Evolutionary conservation across 139 green algal species (phyloP).

Genomic region (Ettlia oleoabundans): DNA sequence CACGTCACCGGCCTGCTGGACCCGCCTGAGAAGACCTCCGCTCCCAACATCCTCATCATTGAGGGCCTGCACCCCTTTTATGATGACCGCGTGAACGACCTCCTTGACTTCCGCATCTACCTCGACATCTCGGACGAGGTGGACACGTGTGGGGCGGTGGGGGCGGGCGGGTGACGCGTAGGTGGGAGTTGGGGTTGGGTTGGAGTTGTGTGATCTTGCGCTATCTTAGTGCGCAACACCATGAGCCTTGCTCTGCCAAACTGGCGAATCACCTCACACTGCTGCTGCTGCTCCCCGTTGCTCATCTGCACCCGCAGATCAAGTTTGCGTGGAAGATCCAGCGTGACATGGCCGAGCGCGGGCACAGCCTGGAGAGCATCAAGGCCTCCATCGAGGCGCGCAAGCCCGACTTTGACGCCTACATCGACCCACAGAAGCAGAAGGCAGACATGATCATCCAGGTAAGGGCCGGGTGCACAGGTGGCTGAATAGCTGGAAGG

Average conservation of each 20-base stretch:
- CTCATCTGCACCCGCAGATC: too few species aligned
- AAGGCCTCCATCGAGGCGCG: constrained; percentile 97
- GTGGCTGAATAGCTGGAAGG: background rate
- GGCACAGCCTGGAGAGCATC: constrained; percentile 98
- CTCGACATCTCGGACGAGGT: constrained; percentile 99
- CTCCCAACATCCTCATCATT: constrained; percentile 95
- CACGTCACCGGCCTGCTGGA: constrained; percentile 97
- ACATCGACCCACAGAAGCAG: constrained; percentile 99
- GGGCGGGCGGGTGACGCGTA: too few species aligned
- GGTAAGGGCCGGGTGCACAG: constrained; percentile 37
- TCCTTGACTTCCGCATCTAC: constrained; percentile 99
- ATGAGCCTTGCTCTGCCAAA: too few species aligned
- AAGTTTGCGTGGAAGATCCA: constrained; percentile 99
- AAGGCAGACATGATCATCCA: constrained; percentile 97
- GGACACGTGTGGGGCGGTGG: too few species aligned
- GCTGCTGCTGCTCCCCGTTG: too few species aligned
- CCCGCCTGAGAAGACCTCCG: constrained; percentile 89
- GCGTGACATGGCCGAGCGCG: constrained; percentile 99
- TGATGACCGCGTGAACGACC: constrained; percentile 95
- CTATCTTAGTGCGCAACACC: too few species aligned
- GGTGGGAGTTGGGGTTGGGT: too few species aligned
- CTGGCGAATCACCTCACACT: too few species aligned
- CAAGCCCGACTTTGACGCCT: constrained; percentile 99
- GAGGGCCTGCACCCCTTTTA: constrained; percentile 99
- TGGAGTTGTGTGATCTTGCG: too few species aligned